Conservation (phyloP, 2,329 filamentous ascomycete species). For the Talaromyces atroroseus region DNA sequence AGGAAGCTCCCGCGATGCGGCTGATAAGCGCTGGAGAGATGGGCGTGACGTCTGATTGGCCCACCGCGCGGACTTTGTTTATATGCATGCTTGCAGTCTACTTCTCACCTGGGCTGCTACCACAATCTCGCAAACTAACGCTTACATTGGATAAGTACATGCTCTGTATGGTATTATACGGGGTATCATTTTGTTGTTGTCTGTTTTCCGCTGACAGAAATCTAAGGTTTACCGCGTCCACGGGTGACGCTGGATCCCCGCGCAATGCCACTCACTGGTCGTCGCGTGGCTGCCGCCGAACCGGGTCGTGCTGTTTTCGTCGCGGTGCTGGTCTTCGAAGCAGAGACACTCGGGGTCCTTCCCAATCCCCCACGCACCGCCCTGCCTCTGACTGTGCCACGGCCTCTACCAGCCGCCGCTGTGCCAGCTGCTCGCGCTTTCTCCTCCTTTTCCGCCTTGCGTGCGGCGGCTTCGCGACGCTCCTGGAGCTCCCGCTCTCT, state of each 20-base stretch:
- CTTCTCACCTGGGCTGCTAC: too few species aligned
- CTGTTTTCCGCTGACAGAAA: neutral
- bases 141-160: too few species aligned
- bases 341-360: slow-evolving; percentile 32
- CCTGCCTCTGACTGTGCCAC: slow-evolving; percentile 30
- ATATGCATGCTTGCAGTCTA: neutral
- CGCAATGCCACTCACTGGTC: slow-evolving; percentile 35
- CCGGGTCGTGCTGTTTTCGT: slow-evolving; percentile 3
- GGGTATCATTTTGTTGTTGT: slow-evolving; percentile 3
- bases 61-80: too few species aligned
- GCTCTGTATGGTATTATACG: neutral
- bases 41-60: neutral
- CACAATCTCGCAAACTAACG: too few species aligned
- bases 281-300: slow-evolving; percentile 27
- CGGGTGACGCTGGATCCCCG: slow-evolving; percentile 31
- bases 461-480: slow-evolving; percentile 62
- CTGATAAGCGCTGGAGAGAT: neutral
- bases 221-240: slow-evolving; percentile 23
- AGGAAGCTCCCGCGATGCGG: too few species aligned
- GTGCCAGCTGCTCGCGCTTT: slow-evolving; percentile 32
- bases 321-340: slow-evolving; percentile 7
- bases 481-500: slow-evolving; percentile 73
- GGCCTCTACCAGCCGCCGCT: slow-evolving; percentile 22
- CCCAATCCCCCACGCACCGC: slow-evolving; percentile 29
- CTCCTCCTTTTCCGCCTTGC: slow-evolving; percentile 47